Conservation (phyloP, 257 asterid genomes). For the Solanum appendiculatum region DNA sequence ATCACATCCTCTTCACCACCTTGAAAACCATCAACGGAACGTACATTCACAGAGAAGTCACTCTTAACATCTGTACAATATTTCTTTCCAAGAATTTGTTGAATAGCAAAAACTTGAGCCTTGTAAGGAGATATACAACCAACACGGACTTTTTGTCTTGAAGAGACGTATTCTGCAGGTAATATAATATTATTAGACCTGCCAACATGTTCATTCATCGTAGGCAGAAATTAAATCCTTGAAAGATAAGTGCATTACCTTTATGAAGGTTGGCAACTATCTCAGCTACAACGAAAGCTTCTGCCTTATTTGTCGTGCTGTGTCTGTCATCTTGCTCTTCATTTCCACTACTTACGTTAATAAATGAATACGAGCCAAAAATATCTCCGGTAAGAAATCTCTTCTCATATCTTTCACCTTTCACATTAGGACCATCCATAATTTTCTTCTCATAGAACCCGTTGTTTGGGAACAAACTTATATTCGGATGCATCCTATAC, state of each 20-base stretch:
- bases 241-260: conserved; percentile 15
- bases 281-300: conserved; percentile 39
- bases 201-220: too few species aligned
- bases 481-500: conserved; percentile 55
- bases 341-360: conserved; percentile 32
- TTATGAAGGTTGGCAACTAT: conserved; percentile 39
- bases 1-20: conserved; percentile 79
- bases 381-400: conserved; percentile 23
- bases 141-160: conserved; percentile 36
- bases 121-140: conserved; percentile 85
- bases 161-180: conserved; percentile 21
- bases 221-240: too few species aligned
- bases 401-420: conserved; percentile 1
- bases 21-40: conserved; percentile 77
- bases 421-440: conserved; percentile 34
- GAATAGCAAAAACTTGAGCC: conserved; percentile 59
- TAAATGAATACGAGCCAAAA: conserved; percentile 58
- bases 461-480: conserved; percentile 43
- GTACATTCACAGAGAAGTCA: conserved; percentile 53
- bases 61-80: conserved; percentile 40
- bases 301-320: conserved; percentile 41
- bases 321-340: conserved; percentile 30
- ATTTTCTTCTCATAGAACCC: conserved; percentile 31
- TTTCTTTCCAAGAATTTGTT: conserved; percentile 33
- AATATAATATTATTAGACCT: too few species aligned